Evolutionary conservation across 495 filamentous ascomycete genomes (phyloP), one percentile per base, ranked within the genome.

Genomic region (Lepraria neglecta): DNA sequence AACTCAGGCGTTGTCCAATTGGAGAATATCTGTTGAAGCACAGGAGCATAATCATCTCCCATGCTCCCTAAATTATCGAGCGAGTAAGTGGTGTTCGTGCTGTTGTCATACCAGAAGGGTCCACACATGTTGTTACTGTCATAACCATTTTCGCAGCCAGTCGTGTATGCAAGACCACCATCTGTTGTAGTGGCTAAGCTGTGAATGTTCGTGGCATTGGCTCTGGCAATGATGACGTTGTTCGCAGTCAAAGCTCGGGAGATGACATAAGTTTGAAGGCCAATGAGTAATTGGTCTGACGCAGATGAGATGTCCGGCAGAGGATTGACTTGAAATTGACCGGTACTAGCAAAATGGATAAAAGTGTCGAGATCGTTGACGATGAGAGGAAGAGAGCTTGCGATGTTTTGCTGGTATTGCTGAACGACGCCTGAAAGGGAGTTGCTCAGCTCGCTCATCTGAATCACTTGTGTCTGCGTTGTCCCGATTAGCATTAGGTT

Each of bases 251-350:
- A 15, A 33, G 50, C 50, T 11, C 50, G 28, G 31, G 50, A 53
- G 50, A 53, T n/a, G 28, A 53, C n/a, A 21, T 31, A 53, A n/a
- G 50, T 53, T 28, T 53, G 50, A 6, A 53, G 50, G 17, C 50
- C 50, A 2, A 31, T 53, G 50, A 53, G 50, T 21, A 53, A 12
- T n/a, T 35, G 28, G 9, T 33, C 50, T 14, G 50, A 53, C 3
- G 50, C 50, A 1, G 19, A 9, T 11, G 50, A 30, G 2, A 53
- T 53, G 10, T 53, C 30, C 9, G 50, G 50, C 5, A 53, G 50
- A 21, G 50, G 50, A n/a, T 53, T 53, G 50, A 53, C 50, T 53
- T 53, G 50, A 10, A 53, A 53, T 53, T 53, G 50, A 33, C 50
- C 50, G 0, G 50, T 53, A 30, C 50, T 33, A 30, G 50, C 50